phyloP scores from a whole-genome alignment of 441 rosid species.

The Macaranga tanarius region DNA sequence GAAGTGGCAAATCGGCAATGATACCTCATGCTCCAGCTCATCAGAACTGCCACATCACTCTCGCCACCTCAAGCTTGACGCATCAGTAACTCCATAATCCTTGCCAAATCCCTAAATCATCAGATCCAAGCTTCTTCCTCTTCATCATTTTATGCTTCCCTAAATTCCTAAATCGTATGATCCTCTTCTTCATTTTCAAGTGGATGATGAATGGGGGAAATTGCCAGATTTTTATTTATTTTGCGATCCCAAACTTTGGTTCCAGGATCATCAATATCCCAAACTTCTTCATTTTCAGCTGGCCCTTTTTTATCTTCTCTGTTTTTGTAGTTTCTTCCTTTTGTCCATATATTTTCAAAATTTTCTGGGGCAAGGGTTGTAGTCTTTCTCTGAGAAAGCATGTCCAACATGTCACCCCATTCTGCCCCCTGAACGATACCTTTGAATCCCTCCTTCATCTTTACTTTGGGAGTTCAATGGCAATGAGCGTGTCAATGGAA shows the following conservation, averaged over 20 bases:
- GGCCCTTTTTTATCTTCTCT: constrained; percentile 51
- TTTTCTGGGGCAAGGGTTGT: constrained; percentile 94
- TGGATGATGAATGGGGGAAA: constrained; percentile 91
- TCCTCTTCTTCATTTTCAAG: no score
- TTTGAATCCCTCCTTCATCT: constrained; percentile 49
- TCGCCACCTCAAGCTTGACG: no score
- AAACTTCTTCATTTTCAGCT: constrained; percentile 46
- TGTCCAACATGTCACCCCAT: constrained; percentile 86
- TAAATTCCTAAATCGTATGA: no score
- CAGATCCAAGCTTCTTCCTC: no score
- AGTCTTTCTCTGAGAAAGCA: constrained; percentile 80
- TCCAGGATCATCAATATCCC: constrained; percentile 88
- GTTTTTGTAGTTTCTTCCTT: constrained; percentile 83
- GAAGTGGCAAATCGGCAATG: no score
- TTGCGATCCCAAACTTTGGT: constrained; percentile 98
- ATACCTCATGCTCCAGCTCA: no score
- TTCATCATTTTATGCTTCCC: no score
- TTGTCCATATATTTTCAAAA: constrained; percentile 97
- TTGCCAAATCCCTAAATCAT: no score
- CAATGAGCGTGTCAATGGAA: constrained; percentile 71
- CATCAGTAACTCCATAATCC: no score
- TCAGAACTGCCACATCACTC: no score
- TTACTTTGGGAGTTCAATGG: constrained; percentile 50
- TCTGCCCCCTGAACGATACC: constrained; percentile 55
- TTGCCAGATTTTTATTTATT: constrained; percentile 71